Conservation (phyloP, 2,329 filamentous ascomycete genomes). For the Thielaviopsis euricoi region DNA sequence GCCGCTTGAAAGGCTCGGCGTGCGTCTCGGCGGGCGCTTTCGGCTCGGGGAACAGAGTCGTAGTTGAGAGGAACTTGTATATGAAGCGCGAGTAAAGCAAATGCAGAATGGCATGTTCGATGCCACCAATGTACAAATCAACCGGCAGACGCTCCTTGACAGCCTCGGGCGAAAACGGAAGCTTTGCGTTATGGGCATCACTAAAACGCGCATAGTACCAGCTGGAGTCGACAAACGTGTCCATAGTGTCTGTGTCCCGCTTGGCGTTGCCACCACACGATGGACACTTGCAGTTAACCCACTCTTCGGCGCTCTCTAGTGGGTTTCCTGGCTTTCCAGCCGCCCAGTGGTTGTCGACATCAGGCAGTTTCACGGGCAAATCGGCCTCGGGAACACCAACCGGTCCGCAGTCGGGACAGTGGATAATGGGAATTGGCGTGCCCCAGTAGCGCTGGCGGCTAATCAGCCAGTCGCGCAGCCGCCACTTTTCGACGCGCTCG, state of each 20-base stretch:
- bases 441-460: constrained; percentile 91
- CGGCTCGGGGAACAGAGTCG: constrained; percentile 28
- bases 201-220: constrained; percentile 82
- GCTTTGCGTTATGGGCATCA: constrained; percentile 47
- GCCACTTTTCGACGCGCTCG: constrained; percentile 54
- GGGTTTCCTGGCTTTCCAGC: constrained; percentile 60
- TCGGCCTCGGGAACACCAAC: constrained; percentile 64
- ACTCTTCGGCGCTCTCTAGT: constrained; percentile 52
- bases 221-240: constrained; percentile 88
- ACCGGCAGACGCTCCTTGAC: constrained; percentile 49
- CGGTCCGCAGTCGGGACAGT: constrained; percentile 60
- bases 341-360: constrained; percentile 51
- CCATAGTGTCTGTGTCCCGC: constrained; percentile 87
- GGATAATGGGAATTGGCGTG: constrained; percentile 73
- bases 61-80: constrained; percentile 63
- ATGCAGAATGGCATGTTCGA: constrained; percentile 83
- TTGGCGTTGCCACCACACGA: constrained; percentile 53
- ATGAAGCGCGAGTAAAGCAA: constrained; percentile 81
- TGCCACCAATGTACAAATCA: constrained; percentile 75
- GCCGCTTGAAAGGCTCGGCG: constrained; percentile 60
- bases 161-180: constrained; percentile 44
- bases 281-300: constrained; percentile 62
- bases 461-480: constrained; percentile 75
- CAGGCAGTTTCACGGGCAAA: constrained; percentile 60
- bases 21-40: constrained; percentile 15